Conservation (phyloP, 2,329 filamentous ascomycete species). For the Stylonectria norvegica region DNA sequence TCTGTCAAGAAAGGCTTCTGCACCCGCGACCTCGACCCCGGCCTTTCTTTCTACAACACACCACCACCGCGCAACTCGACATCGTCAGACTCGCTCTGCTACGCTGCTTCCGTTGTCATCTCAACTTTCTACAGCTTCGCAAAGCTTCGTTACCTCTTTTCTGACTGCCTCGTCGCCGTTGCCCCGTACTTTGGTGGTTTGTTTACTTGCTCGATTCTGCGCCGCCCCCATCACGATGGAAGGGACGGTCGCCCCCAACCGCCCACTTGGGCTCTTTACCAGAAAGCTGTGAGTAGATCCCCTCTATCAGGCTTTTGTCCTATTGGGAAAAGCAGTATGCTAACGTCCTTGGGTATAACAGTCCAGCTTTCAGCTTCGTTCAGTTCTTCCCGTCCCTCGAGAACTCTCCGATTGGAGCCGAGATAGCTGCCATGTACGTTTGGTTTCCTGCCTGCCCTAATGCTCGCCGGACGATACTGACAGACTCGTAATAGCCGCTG, state of each 20-base stretch:
- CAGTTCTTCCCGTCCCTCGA: conserved; percentile 23
- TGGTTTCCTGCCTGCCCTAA: conserved; percentile 1
- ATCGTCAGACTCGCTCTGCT: too few relatives aligned
- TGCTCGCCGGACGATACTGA: conserved; percentile 11
- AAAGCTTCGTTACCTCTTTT: conserved; percentile 9
- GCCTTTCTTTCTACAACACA: conserved; percentile 8
- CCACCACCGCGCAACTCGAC: conserved; percentile 9
- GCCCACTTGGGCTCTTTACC: conserved; percentile 22
- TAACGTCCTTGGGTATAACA: conserved; percentile 13
- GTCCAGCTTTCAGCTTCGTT: conserved; percentile 23
- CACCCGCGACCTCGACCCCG: conserved; percentile 8
- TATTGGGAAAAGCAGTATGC: too few relatives aligned
- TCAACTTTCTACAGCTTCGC: conserved; percentile 8
- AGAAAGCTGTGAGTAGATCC: conserved; percentile 17
- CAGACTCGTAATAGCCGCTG: conserved; percentile 19
- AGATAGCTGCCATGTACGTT: conserved; percentile 17
- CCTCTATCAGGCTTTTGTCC: too few relatives aligned
- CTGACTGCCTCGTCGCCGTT: conserved; percentile 7
- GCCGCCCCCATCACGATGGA: conserved; percentile 26
- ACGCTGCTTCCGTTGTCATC: conserved; percentile 3
- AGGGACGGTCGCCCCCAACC: conserved; percentile 18
- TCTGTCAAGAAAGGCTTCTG: conserved; percentile 10
- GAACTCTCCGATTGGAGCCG: conserved; percentile 2
- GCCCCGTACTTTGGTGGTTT: conserved; percentile 19
- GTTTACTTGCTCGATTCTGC: conserved; percentile 25